phyloP scores from a whole-genome alignment of 2,329 filamentous ascomycete genomes.

The Xylariaceae sp. region DNA sequence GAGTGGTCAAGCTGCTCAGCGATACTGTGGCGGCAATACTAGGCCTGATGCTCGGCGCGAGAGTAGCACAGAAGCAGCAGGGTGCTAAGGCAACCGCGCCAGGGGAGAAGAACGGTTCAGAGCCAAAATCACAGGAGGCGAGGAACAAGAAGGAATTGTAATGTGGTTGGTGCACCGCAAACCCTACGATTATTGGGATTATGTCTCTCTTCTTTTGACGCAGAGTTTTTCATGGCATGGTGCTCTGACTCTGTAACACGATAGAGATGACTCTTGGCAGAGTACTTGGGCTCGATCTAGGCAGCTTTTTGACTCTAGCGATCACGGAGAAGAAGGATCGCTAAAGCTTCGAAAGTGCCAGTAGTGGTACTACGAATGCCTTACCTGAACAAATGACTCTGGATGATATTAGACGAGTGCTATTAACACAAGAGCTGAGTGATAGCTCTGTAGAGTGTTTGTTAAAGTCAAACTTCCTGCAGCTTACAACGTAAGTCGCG shows the following conservation, averaged over 20 bases:
- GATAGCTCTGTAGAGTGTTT: too few relatives aligned
- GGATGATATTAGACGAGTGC: neutral
- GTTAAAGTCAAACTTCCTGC: too few relatives aligned
- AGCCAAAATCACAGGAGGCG: slow-evolving; percentile 24
- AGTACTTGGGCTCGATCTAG: slow-evolving; percentile 72
- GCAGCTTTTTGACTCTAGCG: slow-evolving; percentile 83
- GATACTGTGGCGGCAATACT: slow-evolving; percentile 61
- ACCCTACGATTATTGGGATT: neutral
- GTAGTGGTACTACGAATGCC: neutral
- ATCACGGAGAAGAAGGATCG: slow-evolving; percentile 62
- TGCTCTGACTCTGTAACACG: slow-evolving; percentile 84
- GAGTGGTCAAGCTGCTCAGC: slow-evolving; percentile 65
- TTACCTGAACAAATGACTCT: slow-evolving; percentile 7
- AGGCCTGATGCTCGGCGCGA: slow-evolving; percentile 41
- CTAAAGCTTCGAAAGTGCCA: slow-evolving; percentile 94
- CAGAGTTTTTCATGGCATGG: slow-evolving; percentile 72
- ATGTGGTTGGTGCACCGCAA: slow-evolving; percentile 3
- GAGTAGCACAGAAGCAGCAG: slow-evolving; percentile 22
- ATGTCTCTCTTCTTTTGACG: slow-evolving; percentile 85
- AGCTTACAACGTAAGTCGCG: too few relatives aligned
- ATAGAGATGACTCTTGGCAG: slow-evolving; percentile 88
- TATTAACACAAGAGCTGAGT: too few relatives aligned
- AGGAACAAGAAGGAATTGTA: slow-evolving; percentile 51
- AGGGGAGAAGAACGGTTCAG: slow-evolving; percentile 18
- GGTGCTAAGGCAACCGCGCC: slow-evolving; percentile 34